Evolutionary conservation across 2,329 filamentous ascomycete genomes (phyloP), one percentile per base, ranked within the genome.

Genomic region (Claviceps lovelessii): DNA sequence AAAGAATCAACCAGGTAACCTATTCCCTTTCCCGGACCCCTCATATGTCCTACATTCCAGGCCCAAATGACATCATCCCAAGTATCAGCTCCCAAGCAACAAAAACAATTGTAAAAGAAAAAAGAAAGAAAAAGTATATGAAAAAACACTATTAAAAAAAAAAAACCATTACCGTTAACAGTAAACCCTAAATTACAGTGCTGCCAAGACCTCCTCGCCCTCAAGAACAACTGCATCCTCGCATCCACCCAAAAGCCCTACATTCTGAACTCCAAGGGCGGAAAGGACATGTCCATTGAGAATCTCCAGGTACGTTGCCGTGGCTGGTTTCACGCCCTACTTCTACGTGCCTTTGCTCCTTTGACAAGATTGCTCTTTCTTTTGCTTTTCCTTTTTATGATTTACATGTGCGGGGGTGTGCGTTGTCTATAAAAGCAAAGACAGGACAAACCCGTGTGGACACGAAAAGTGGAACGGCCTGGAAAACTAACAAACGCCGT

Each of bases 211-310:
- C 61, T 73, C 52, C 58, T 85, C 5, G 73, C 66, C 0, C 70
- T 88, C 1, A 75, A 76, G 60, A 70, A 79, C 5, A 73, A 72
- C 7, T 88, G 85, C 64, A 49, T 86, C 19, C 81, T 85, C 59
- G 80, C 84, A 2, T 70, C 68, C 1, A 77, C 79, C 0, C 68
- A 79, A 15, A 70, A 75, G 57, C 76, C 78, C 0, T 88, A 88
- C 61, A 76, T 88, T 57, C 76, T 73, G 58, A 75, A 75, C 0
- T 69, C 76, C 23, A 73, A 72, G 3, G 84, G 82, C 1, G 85
- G 85, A 1, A 69, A 68, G 51, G 79, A 88, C 62, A 83, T 79
- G 58, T 84, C 79, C 33, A 72, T 74, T 0, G 83, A 86, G 66
- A 79, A 78, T 6, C 62, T 75, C 7, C 76, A 82, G 68, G 83